Base-by-base conservation (phyloP, 306 rosid genomes). In the Coriaria nepalensis region DNA sequence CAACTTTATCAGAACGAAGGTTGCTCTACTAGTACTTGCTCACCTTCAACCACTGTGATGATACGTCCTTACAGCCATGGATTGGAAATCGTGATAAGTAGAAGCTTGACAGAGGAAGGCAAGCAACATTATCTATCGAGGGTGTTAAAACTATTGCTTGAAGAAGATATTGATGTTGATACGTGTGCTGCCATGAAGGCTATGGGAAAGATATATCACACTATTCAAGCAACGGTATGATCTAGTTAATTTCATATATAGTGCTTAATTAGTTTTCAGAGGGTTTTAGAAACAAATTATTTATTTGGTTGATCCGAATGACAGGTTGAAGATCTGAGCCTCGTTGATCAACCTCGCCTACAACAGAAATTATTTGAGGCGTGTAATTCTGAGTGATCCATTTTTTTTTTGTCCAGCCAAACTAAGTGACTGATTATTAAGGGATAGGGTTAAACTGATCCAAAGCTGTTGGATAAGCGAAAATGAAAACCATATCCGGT, bases 211-310 rank as follows among this genome's bases (percentile, higher is more conserved):
- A 15, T 59, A n/a, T 38, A 66, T 52, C 70, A 74, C 59, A 49
- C 56, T 8, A 54, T 74, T 50, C 65, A 62, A 8, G 46, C 64
- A 6, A 56, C 66, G 80, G 80, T 74, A 47, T 51, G 12, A 32
- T 2, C 7, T 20, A 12, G 4, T 45, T 41, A 20, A 20, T 20
- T 20, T 20, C 29, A 20, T 20, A 20, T 34, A 10, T 4, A 8
- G 15, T 9, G 6, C 47, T 40, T 36, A 6, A 6, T 47, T 11
- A 32, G 42, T 35, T 12, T 7, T 29, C 41, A 33, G 29, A 20
- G 1, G 29, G 29, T 20, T 20, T 20, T 20, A 3, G 2, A 20
- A 20, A 20, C 1, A 20, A 20, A 1, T 1, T 20, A 20, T 20
- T 20, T 20, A 20, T 20, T 20, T 20, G 29, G 3, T 20, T 20